These are phyloP conservation scores for Paecilomyces formosus DNA, from an alignment of 2,329 filamentous ascomycete species.

Conservation along the genomic window DNA sequence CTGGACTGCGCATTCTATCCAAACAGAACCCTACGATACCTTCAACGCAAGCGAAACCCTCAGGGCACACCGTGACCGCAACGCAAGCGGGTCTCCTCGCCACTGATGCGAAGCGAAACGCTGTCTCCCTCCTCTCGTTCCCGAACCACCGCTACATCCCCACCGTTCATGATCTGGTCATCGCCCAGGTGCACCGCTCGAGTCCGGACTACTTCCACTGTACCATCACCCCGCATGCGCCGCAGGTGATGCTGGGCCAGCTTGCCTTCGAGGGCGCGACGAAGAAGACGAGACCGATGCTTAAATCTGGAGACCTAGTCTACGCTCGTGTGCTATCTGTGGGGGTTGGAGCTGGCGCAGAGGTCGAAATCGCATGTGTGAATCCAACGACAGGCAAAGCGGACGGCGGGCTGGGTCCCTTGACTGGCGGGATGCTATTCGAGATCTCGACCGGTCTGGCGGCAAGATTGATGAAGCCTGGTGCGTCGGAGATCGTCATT, in stretches of 20 bases:
- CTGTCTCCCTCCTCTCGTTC: constrained; percentile 26
- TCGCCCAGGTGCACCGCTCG: constrained; percentile 74
- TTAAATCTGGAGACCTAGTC: constrained; percentile 68
- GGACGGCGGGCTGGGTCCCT: constrained; percentile 79
- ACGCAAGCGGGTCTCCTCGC: constrained; percentile 29
- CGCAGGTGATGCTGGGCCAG: constrained; percentile 66
- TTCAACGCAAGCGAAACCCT: constrained; percentile 59
- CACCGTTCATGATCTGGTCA: constrained; percentile 72
- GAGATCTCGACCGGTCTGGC: constrained; percentile 72
- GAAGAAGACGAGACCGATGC: constrained; percentile 80
- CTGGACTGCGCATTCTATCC: constrained; percentile 74
- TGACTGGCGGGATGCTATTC: constrained; percentile 82
- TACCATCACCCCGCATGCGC: constrained; percentile 58
- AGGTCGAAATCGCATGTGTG: constrained; percentile 85
- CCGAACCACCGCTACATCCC: constrained; percentile 62
- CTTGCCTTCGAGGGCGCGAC: constrained; percentile 89
- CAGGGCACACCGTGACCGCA: constrained; percentile 29
- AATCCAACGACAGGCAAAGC: constrained; percentile 78
- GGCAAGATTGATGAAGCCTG: constrained; percentile 56
- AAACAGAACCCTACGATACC: constrained; percentile 62
- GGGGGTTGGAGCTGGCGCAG: constrained; percentile 73
- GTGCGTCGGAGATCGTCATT: constrained; percentile 52
- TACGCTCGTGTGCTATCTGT: constrained; percentile 78
- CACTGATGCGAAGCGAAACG: constrained; percentile 34
- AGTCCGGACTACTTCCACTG: constrained; percentile 74